phyloP scores from a whole-genome alignment of 2,329 filamentous ascomycete genomes.

The Alternaria sp. region DNA sequence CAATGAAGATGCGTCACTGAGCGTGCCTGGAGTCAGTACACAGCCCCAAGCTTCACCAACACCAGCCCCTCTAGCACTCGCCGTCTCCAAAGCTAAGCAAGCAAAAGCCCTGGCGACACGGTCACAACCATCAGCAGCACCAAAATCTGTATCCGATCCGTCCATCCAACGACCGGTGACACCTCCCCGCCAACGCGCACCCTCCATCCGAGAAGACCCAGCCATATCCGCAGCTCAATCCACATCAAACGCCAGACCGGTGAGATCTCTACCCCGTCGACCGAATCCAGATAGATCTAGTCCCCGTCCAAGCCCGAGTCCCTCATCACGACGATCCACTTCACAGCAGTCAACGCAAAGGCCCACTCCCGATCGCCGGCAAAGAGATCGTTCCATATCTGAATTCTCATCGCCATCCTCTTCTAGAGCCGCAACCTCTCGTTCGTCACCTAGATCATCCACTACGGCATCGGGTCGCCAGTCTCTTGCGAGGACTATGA shows the following conservation, averaged over 20 bases:
- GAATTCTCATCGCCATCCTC: not conserved
- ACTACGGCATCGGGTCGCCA: slow-evolving; percentile 4
- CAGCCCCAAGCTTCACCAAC: slow-evolving; percentile 2
- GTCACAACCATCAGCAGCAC: not conserved
- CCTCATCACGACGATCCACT: not conserved
- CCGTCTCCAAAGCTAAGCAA: not conserved
- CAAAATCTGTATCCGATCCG: not conserved
- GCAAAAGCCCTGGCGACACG: not conserved
- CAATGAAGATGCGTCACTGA: slow-evolving; percentile 1
- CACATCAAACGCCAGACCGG: not conserved
- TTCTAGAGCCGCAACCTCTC: not conserved
- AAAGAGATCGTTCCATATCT: slow-evolving; percentile 9
- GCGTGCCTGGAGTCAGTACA: not conserved
- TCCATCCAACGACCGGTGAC: slow-evolving; percentile 1
- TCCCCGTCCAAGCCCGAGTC: not conserved
- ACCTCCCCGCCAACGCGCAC: slow-evolving; percentile 7
- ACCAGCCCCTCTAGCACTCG: slow-evolving; percentile 4
- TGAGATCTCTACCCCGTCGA: not conserved
- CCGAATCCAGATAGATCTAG: not conserved
- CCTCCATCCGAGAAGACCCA: slow-evolving; percentile 6
- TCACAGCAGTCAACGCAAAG: slow-evolving; percentile 2
- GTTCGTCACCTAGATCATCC: not conserved
- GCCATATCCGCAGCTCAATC: slow-evolving; percentile 1
- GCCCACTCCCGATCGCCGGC: not conserved
- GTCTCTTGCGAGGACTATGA: slow-evolving; percentile 30